These are phyloP conservation scores for Blastomyces gilchristii DNA, from an alignment of 2,329 filamentous ascomycete genomes.

Conservation along the genomic window DNA sequence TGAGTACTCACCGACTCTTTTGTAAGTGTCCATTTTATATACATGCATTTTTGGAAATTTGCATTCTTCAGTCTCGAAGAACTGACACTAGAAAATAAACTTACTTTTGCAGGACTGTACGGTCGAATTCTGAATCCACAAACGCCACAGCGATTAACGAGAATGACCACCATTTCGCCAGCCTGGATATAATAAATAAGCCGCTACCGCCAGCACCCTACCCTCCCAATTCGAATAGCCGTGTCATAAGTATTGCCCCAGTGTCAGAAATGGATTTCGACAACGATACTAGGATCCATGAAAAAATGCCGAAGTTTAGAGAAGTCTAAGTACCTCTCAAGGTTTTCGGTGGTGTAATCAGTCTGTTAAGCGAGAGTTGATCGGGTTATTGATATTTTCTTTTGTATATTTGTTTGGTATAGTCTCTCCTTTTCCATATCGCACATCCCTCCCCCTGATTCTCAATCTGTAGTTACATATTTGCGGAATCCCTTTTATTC, in stretches of 20 bases:
- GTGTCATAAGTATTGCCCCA: background rate
- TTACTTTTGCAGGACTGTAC: background rate
- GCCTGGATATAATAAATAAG: slow-evolving; percentile 6
- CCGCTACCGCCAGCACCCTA: slow-evolving; percentile 2
- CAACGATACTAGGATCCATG: slow-evolving; percentile 1
- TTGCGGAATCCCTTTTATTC: background rate
- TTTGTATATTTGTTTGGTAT: background rate
- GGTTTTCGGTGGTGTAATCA: background rate
- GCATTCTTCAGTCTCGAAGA: background rate
- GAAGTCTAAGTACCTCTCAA: background rate
- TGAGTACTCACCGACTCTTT: slow-evolving; percentile 3
- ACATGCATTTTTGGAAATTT: background rate
- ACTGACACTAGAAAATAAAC: background rate
- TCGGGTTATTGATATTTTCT: background rate
- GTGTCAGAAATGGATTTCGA: background rate
- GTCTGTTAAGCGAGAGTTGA: background rate
- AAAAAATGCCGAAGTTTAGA: slow-evolving; percentile 3
- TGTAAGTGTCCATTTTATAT: background rate
- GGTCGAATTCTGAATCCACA: slow-evolving; percentile 8
- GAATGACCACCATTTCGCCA: slow-evolving; percentile 2
- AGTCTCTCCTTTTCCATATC: background rate
- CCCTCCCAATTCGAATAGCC: background rate
- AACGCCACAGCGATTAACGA: slow-evolving; percentile 7
- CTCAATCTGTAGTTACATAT: background rate
- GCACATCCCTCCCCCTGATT: background rate